Percentiles rank a stretch among this genome's conserved stretches.
Conservation (phyloP, 228 moss, liverwort and hornwort species). For the Sphagnum fallax region DNA sequence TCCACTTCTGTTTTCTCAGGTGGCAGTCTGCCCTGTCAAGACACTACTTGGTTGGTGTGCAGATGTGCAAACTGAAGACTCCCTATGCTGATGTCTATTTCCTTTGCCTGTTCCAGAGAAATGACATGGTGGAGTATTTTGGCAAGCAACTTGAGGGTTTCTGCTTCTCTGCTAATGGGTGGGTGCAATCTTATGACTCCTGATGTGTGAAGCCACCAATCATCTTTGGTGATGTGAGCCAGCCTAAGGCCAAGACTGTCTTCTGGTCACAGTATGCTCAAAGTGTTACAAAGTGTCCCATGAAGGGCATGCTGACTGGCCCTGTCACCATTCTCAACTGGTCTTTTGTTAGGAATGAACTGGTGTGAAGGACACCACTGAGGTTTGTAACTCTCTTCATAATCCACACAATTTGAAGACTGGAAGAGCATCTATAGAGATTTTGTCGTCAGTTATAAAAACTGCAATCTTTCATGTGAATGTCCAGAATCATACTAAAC, state of each 20-base stretch:
- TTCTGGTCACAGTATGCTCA: slow-evolving; percentile 91
- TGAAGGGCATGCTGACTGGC: slow-evolving; percentile 69
- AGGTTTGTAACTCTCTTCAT: slow-evolving; percentile 6
- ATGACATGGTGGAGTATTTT: slow-evolving; percentile 69
- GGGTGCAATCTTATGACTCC: slow-evolving; percentile 68
- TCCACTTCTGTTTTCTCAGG: too few species aligned
- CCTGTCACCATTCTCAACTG: slow-evolving; percentile 80
- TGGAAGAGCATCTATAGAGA: too few species aligned
- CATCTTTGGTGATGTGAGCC: slow-evolving; percentile 86
- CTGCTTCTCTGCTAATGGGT: slow-evolving; percentile 52
- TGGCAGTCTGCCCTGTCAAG: too few species aligned
- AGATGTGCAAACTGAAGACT: too few species aligned
- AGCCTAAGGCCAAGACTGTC: slow-evolving; percentile 80
- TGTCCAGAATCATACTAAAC: background rate
- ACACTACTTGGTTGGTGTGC: too few species aligned
- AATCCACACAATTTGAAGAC: too few species aligned
- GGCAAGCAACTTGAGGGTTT: slow-evolving; percentile 57
- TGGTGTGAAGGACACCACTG: slow-evolving; percentile 62
- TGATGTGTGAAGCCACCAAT: slow-evolving; percentile 86
- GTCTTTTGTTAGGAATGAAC: slow-evolving; percentile 84
- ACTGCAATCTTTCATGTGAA: background rate
- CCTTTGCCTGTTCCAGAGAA: slow-evolving; percentile 17
- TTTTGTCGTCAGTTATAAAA: too few species aligned
- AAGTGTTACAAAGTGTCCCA: slow-evolving; percentile 45
- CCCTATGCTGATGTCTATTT: too few species aligned